Evolutionary conservation across 1,284 basidiomycete genomes (phyloP), one percentile per base, ranked within the genome.

Genomic region (Singerocomus rubriflavus): DNA sequence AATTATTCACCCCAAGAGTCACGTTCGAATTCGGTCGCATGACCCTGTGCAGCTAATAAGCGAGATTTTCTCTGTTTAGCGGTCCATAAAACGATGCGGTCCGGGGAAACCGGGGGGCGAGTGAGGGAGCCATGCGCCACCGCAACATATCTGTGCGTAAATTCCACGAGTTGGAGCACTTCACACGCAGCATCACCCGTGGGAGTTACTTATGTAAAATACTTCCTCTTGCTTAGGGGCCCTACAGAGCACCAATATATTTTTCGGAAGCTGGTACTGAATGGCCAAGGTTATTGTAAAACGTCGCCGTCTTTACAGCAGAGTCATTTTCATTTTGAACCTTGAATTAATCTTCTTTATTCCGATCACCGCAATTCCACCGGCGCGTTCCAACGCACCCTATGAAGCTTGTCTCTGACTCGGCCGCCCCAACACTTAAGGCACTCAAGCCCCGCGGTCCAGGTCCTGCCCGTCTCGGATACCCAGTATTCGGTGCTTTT

Each of bases 171-270:
- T 45, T 51, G 29, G 4, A 41, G 42, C 16, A 27, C 16, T 31
- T 45, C 31, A 49, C 41, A 16, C 35, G 12, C 30, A 33, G 11
- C 21, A 25, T 35, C 13, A 14, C 7, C 11, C 17, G 12, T 27
- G 46, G 11, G 41, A 39, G 6, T 14, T 33, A 36, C n/a, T 63
- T 59, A 63, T 16, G 39, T 62, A 60, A 63, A 0, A 11, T 30
- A 40, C 26, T 32, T 45, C 17, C n/a, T 21, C 21, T 21, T 21
- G 21, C 21, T 21, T 21, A 21, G 21, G 21, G 21, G 21, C 21
- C 21, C 21, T 21, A 21, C 21, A 21, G 21, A 21, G 21, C 21
- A 4, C 21, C 21, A 21, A 21, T 2, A 21, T 4, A 21, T 21
- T 21, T 21, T 21, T 21, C 21, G 21, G 21, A 21, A 21, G 21